phyloP scores from a whole-genome alignment of 2,329 filamentous ascomycete genomes.

The Arthrobotrys iridis region DNA sequence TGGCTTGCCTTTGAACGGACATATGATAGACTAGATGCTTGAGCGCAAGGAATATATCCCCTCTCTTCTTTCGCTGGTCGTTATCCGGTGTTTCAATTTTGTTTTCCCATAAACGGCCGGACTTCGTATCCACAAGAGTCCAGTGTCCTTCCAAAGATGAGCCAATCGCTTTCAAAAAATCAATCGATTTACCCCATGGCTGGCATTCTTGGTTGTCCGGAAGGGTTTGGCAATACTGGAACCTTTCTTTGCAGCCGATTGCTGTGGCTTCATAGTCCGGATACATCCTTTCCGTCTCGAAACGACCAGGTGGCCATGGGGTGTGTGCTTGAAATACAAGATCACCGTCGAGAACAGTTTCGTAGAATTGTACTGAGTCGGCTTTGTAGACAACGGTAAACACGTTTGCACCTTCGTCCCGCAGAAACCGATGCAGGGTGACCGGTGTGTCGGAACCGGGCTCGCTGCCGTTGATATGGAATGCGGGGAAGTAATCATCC shows the following conservation, averaged over 20 bases:
- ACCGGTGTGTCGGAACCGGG: not conserved
- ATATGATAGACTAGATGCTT: no score
- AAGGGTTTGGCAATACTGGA: not conserved
- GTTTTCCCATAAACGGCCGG: no score
- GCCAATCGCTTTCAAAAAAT: no score
- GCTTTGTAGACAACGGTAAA: not conserved
- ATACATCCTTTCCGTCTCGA: not conserved
- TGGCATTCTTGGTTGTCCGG: not conserved
- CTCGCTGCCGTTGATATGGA: not conserved
- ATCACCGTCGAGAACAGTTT: not conserved
- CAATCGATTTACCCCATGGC: not conserved
- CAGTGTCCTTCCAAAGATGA: no score
- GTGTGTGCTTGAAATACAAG: not conserved
- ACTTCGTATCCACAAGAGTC: no score
- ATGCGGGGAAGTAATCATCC: not conserved
- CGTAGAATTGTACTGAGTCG: not conserved
- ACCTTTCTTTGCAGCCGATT: not conserved
- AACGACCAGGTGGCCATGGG: not conserved
- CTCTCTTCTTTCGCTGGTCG: no score
- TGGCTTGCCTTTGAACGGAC: no score
- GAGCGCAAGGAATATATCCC: no score
- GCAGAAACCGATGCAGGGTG: not conserved
- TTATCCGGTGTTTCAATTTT: no score
- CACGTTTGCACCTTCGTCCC: not conserved
- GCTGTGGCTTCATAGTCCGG: constrained; percentile 1